phyloP scores from a whole-genome alignment of 1,139 yeast species.

The Yamadazyma diospyri region DNA sequence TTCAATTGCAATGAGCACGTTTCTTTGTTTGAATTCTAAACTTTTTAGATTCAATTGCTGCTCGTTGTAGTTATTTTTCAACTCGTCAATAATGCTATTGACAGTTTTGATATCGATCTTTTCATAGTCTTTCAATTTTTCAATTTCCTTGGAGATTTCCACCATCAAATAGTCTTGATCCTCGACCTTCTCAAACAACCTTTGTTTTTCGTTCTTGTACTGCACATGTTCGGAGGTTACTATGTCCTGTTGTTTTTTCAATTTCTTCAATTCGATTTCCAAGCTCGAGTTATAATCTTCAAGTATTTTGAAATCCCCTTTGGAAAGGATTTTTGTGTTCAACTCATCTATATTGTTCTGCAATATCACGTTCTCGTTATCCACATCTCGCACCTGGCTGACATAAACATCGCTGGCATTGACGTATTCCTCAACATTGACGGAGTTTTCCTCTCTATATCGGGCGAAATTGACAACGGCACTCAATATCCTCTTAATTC shows the following conservation, averaged over 20 bases:
- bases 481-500: constrained; percentile 66
- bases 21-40: constrained; percentile 48
- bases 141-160: constrained; percentile 58
- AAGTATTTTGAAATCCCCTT: constrained; percentile 42
- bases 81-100: constrained; percentile 52
- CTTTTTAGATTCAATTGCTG: constrained; percentile 39
- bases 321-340: constrained; percentile 19
- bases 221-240: constrained; percentile 63
- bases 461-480: constrained; percentile 85
- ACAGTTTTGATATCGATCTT: constrained; percentile 61
- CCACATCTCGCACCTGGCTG: constrained; percentile 29
- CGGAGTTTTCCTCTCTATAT: constrained; percentile 74
- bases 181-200: constrained; percentile 53
- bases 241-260: constrained; percentile 63
- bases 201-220: constrained; percentile 61
- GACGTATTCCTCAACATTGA: constrained; percentile 62
- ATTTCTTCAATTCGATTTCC: constrained; percentile 59
- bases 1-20: constrained; percentile 54
- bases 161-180: constrained; percentile 51
- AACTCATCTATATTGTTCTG: constrained; percentile 44
- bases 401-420: constrained; percentile 51
- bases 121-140: constrained; percentile 56
- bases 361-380: constrained; percentile 37
- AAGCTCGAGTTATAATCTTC: constrained; percentile 55
- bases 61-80: constrained; percentile 44